Evolutionary conservation across 768 basidiomycete genomes (phyloP), one percentile per base, ranked within the genome.

Genomic region (Hemileccinum impolitum): DNA sequence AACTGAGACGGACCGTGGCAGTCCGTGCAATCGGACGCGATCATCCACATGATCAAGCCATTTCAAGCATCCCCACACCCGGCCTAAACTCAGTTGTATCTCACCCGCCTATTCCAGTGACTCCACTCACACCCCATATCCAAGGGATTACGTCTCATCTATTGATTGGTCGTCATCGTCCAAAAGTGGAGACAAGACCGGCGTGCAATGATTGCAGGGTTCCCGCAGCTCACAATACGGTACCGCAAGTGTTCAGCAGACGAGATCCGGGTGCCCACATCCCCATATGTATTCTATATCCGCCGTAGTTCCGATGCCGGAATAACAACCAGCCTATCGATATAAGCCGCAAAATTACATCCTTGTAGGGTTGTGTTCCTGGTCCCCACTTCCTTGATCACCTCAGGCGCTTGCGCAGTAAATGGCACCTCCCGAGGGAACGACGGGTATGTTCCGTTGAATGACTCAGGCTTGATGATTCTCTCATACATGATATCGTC

Each of bases 351-450:
- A 19, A 35, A 50, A 12, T 15, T 14, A 25, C 19, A 15, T 32
- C n/a, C 28, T 39, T 41, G 15, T 23, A n/a, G 21, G n/a, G 17
- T 6, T 23, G 3, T 17, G 39, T 43, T 53, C 48, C 51, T 39
- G 26, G 14, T 7, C 21, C 37, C 45, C 48, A 21, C 12, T 46
- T 48, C n/a, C 44, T 42, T 53, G 42, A 39, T 46, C 34, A 36
- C 51, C n/a, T n/a, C 14, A 0, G 14, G 17, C 21, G 8, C 39
- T 39, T 45, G 30, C 32, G 8, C 37, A 51, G 35, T 40, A 57
- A 51, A 74, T 74, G 74, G 48, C 71, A 25, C 67, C 70, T 39
- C 68, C 65, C 34, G 36, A 54, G 43, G 75, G 74, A 62, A 72
- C 71, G 19, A 76, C 75, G 19, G 75, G 75, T 76, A 21, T 32